Percentiles rank a stretch among this genome's conserved stretches.
phyloP scores from a whole-genome alignment of 2,329 filamentous ascomycete genomes.

The Neurospora sp. region DNA sequence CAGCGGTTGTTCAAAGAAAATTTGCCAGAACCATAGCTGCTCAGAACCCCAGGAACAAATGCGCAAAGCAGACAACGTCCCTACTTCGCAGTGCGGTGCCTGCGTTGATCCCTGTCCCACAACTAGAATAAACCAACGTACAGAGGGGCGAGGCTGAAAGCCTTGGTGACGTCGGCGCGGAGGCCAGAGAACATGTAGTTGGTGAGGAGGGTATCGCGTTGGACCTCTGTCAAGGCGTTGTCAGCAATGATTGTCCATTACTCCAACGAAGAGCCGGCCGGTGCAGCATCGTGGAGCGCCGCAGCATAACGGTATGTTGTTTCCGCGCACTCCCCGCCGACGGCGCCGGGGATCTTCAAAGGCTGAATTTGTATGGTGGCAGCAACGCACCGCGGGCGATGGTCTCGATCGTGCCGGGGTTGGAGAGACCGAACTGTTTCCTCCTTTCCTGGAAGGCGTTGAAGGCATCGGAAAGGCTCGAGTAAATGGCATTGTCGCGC shows the following conservation, averaged over 20 bases:
- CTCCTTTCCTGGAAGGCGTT: slow-evolving; percentile 75
- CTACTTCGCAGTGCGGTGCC: neutral
- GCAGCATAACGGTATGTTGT: neutral
- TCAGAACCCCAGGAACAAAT: neutral
- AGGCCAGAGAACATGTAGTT: slow-evolving; percentile 96
- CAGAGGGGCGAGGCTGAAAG: slow-evolving; percentile 84
- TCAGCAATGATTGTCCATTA: slow-evolving; percentile 5
- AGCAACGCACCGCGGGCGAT: slow-evolving; percentile 43
- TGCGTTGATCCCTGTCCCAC: neutral
- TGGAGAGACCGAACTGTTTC: slow-evolving; percentile 77
- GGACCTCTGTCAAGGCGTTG: slow-evolving; percentile 52
- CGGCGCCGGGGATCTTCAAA: neutral
- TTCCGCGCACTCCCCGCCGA: neutral
- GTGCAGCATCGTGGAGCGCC: neutral
- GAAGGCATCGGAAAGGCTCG: slow-evolving; percentile 66
- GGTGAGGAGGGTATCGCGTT: slow-evolving; percentile 91
- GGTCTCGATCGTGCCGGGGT: slow-evolving; percentile 86
- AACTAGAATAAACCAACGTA: slow-evolving; percentile 9
- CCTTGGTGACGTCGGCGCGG: slow-evolving; percentile 92
- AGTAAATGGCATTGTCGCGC: slow-evolving; percentile 62
- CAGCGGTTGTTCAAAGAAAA: slow-evolving; percentile 4
- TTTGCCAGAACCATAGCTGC: neutral
- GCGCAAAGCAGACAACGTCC: neutral
- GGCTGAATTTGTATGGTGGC: neutral
- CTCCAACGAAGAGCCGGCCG: neutral